phyloP scores from a whole-genome alignment of 75 land plant species.

The Pinus taeda region DNA sequence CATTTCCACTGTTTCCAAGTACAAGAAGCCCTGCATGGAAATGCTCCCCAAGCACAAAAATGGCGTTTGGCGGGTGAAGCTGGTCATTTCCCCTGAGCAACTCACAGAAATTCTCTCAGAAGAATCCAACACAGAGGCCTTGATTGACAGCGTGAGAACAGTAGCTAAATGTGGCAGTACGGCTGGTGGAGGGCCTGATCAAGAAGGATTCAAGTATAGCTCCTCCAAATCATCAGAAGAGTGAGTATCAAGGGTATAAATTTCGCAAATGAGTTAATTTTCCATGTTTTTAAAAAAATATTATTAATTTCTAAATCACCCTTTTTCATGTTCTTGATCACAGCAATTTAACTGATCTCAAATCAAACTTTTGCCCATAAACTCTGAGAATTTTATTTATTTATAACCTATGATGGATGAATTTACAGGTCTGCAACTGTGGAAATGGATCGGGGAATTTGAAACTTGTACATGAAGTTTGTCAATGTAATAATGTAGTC shows the following conservation, averaged over 20 bases:
- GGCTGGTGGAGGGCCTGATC: background rate
- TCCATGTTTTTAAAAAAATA: no score
- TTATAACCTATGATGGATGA: background rate
- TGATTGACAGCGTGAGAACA: slow-evolving; percentile 58
- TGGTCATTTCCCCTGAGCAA: slow-evolving; percentile 48
- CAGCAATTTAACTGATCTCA: no score
- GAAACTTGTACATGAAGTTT: background rate
- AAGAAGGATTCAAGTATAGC: background rate
- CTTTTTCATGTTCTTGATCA: no score
- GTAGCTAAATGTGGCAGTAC: slow-evolving; percentile 41
- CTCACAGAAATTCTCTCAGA: slow-evolving; percentile 42
- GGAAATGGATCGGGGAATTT: slow-evolving; percentile 3
- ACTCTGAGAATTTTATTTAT: background rate
- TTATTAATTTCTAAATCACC: no score
- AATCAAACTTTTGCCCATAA: no score
- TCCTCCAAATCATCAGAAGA: background rate
- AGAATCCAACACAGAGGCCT: slow-evolving; percentile 40
- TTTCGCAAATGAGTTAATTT: no score
- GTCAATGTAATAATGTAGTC: background rate
- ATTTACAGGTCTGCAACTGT: background rate
- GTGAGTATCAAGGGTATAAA: background rate
- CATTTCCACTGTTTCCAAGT: slow-evolving; percentile 11
- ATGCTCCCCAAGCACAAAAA: slow-evolving; percentile 16
- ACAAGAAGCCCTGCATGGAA: slow-evolving; percentile 32
- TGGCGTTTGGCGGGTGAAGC: slow-evolving; percentile 59